Evolutionary conservation across 1,284 basidiomycete genomes (phyloP).

Genomic region (Schizophyllum commune): DNA sequence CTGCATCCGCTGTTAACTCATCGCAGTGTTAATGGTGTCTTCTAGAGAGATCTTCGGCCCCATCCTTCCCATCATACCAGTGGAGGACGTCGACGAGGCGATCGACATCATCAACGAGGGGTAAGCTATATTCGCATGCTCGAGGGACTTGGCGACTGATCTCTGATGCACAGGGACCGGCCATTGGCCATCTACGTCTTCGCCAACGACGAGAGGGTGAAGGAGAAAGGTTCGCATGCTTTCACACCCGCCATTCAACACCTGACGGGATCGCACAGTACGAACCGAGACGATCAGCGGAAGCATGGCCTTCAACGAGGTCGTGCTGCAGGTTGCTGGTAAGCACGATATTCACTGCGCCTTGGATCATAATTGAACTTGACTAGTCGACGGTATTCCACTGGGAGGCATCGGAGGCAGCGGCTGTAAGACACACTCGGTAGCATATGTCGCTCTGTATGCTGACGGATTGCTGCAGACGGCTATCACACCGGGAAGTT

Average conservation of each 20-base stretch:
- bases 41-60: constrained; percentile 70
- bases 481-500: constrained; percentile 56
- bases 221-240: constrained; percentile 42
- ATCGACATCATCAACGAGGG: constrained; percentile 60
- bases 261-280: constrained; percentile 29
- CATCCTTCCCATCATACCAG: constrained; percentile 69
- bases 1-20: neutral
- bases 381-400: constrained; percentile 52
- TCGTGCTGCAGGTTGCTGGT: constrained; percentile 48
- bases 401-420: constrained; percentile 71
- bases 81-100: constrained; percentile 65
- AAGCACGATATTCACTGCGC: constrained; percentile 13
- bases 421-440: constrained; percentile 43
- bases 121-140: constrained; percentile 25
- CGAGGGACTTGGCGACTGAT: neutral
- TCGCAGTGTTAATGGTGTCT: neutral
- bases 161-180: constrained; percentile 43
- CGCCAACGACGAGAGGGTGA: constrained; percentile 49
- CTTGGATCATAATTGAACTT: neutral
- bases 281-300: constrained; percentile 64
- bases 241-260: constrained; percentile 1
- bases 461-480: constrained; percentile 25
- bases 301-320: constrained; percentile 60
- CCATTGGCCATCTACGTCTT: constrained; percentile 78
- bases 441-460: neutral